Percentiles rank a stretch among this genome's conserved stretches.
Conservation (phyloP, 31 red algal genomes). For the Asparagopsis taxiformis region DNA sequence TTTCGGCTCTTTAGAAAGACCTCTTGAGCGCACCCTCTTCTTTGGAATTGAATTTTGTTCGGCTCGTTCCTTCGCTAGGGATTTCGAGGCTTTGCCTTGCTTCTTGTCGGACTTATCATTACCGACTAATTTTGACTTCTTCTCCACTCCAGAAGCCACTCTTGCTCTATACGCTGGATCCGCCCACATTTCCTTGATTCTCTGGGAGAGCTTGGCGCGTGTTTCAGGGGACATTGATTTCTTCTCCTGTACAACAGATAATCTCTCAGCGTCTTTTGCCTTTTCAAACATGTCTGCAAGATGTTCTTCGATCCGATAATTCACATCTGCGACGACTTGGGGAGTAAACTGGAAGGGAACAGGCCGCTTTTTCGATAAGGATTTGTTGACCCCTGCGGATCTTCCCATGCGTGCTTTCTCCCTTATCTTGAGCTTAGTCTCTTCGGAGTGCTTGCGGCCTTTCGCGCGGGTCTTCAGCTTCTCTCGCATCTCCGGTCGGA, state of each 20-base stretch:
- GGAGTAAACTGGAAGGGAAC: conserved; percentile 36
- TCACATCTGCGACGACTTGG: conserved; percentile 11
- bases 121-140: background rate
- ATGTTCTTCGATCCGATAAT: conserved; percentile 18
- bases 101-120: background rate
- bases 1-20: background rate
- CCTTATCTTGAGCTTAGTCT: conserved; percentile 74
- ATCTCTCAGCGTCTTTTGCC: background rate
- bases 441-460: conserved; percentile 60
- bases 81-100: too few species aligned
- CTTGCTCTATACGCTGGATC: conserved; percentile 62
- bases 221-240: conserved; percentile 51
- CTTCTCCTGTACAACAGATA: conserved; percentile 13
- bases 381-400: background rate
- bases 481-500: conserved; percentile 59
- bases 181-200: conserved; percentile 78
- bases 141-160: conserved; percentile 55
- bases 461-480: conserved; percentile 24
- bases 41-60: background rate
- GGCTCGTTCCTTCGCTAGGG: background rate
- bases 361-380: background rate
- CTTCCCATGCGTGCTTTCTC: conserved; percentile 19
- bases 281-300: conserved; percentile 11
- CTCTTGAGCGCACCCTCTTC: background rate
- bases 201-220: conserved; percentile 42